These are phyloP conservation scores for Aspergillus vadensis DNA, from an alignment of 2,329 filamentous ascomycete genomes.

Conservation along the genomic window DNA sequence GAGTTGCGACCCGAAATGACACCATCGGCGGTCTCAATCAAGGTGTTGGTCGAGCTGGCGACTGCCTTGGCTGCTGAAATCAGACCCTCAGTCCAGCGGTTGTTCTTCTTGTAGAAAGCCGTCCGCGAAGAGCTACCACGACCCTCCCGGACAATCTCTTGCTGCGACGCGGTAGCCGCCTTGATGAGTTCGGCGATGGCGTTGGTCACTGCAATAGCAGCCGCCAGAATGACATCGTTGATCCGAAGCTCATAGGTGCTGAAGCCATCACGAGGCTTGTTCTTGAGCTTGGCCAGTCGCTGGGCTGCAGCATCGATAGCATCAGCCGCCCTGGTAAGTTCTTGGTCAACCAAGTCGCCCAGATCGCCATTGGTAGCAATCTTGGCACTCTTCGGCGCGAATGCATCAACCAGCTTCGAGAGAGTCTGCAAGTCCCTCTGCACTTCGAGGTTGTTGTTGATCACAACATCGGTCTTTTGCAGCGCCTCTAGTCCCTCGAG, in stretches of 20 bases:
- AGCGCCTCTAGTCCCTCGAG: slow-evolving; percentile 86
- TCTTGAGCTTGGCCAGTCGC: slow-evolving; percentile 86
- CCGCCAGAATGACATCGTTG: slow-evolving; percentile 91
- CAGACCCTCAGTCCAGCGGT: slow-evolving; percentile 96
- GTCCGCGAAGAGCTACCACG: slow-evolving; percentile 83
- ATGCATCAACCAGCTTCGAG: slow-evolving; percentile 88
- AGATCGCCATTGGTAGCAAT: slow-evolving; percentile 79
- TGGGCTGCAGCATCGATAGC: slow-evolving; percentile 91
- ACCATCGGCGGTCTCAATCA: slow-evolving; percentile 97
- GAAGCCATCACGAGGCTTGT: slow-evolving; percentile 94
- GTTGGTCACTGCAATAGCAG: slow-evolving; percentile 88
- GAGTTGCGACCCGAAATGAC: slow-evolving; percentile 90
- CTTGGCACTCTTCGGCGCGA: slow-evolving; percentile 84
- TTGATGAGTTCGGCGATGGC: slow-evolving; percentile 94
- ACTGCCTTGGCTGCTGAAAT: slow-evolving; percentile 98
- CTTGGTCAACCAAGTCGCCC: slow-evolving; percentile 87
- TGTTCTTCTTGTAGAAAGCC: slow-evolving; percentile 99
- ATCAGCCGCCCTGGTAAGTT: slow-evolving; percentile 89
- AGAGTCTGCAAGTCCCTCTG: slow-evolving; percentile 91
- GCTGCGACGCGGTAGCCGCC: slow-evolving; percentile 86
- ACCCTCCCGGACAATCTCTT: slow-evolving; percentile 94
- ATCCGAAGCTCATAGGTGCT: slow-evolving; percentile 96
- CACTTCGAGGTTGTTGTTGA: slow-evolving; percentile 96
- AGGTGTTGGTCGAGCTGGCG: slow-evolving; percentile 85
- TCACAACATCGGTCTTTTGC: slow-evolving; percentile 94